A percentile compares a stretch with the other conserved stretches of the same genome.
Conservation (phyloP, 768 basidiomycete species). For the Trametes maxima region DNA sequence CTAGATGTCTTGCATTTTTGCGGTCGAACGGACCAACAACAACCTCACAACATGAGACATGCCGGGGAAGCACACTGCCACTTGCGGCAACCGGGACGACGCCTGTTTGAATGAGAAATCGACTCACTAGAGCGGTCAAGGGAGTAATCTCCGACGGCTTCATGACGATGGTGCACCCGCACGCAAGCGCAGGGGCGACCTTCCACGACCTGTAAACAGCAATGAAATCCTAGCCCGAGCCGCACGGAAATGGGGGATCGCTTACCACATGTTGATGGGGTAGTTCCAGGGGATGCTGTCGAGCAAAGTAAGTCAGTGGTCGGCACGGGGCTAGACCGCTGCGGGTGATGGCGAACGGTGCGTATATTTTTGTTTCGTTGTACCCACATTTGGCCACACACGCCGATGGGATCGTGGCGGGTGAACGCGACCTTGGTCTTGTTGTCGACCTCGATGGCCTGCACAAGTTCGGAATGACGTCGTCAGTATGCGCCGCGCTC, state of each 20-base stretch:
- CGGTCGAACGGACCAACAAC: too few relatives aligned
- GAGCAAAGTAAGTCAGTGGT: conserved; percentile 6
- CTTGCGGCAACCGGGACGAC: neutral
- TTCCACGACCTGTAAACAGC: conserved; percentile 73
- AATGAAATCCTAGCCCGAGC: neutral
- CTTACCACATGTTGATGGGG: conserved; percentile 82
- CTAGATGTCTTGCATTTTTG: too few relatives aligned
- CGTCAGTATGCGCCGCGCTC: neutral
- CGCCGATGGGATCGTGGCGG: conserved; percentile 89
- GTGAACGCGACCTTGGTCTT: conserved; percentile 84
- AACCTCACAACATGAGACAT: too few relatives aligned
- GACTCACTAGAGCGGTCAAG: conserved; percentile 70
- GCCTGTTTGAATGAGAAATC: too few relatives aligned
- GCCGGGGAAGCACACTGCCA: too few relatives aligned
- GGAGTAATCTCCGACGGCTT: conserved; percentile 91
- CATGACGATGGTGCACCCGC: conserved; percentile 93
- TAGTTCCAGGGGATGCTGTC: conserved; percentile 91
- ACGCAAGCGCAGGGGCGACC: conserved; percentile 88
- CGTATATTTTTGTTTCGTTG: too few relatives aligned
- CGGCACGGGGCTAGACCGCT: neutral
- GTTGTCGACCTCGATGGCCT: conserved; percentile 83
- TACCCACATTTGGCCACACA: conserved; percentile 84
- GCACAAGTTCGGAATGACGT: conserved; percentile 9
- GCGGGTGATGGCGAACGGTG: neutral
- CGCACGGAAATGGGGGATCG: neutral